phyloP scores from a whole-genome alignment of 352 stramenopile species.

The Phytopythium boreale region DNA sequence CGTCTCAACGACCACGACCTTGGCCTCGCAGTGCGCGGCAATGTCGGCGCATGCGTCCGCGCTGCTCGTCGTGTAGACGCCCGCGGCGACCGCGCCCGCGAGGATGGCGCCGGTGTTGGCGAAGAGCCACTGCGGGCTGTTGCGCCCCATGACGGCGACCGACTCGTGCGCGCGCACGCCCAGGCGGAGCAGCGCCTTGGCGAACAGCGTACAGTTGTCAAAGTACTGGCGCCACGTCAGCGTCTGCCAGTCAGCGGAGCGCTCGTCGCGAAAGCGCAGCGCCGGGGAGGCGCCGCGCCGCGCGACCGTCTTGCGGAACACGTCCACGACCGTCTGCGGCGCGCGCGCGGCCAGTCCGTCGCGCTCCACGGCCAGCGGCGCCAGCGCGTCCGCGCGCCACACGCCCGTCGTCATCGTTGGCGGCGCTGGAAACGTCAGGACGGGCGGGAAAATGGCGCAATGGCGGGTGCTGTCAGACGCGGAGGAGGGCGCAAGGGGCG shows the following conservation, averaged over 20 bases:
- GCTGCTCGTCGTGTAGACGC: conserved; percentile 85
- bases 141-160: conserved; percentile 83
- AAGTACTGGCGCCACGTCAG: conserved; percentile 81
- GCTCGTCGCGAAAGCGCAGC: conserved; percentile 8
- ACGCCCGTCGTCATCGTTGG: neutral
- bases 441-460: neutral
- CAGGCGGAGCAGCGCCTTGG: conserved; percentile 68
- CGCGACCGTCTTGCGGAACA: conserved; percentile 37
- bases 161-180: conserved; percentile 66
- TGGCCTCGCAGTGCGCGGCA: conserved; percentile 70
- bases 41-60: conserved; percentile 76
- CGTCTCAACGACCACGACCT: conserved; percentile 77
- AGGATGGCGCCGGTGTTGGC: conserved; percentile 77
- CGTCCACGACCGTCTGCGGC: conserved; percentile 31
- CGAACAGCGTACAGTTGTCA: conserved; percentile 57
- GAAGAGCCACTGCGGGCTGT: conserved; percentile 86
- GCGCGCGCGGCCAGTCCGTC: conserved; percentile 25
- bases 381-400: conserved; percentile 1
- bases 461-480: neutral
- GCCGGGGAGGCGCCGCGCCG: neutral
- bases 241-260: conserved; percentile 37
- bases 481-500: no score
- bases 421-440: neutral
- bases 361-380: conserved; percentile 5
- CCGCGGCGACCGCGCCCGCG: conserved; percentile 69